Evolutionary conservation across 2,329 filamentous ascomycete genomes (phyloP).

Genomic region (Talaromyces sp.): DNA sequence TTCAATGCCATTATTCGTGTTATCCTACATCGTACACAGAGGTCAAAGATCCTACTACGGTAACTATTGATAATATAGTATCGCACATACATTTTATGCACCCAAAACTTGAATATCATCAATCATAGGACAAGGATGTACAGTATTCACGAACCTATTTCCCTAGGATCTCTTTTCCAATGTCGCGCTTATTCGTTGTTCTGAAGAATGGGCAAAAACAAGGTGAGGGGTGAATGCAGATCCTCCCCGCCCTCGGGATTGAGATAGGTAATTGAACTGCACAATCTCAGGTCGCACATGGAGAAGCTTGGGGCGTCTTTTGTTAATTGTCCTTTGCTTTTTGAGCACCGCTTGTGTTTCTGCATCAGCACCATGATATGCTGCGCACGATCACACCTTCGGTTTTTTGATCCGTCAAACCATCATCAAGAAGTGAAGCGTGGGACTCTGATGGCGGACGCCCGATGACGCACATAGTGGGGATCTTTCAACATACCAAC

Average conservation of each 20-base stretch:
- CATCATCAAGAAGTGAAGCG: constrained; percentile 7
- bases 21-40: too few species aligned
- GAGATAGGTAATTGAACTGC: background rate
- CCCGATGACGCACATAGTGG: constrained; percentile 28
- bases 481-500: constrained; percentile 11
- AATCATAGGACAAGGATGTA: background rate
- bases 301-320: background rate
- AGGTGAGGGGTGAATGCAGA: constrained; percentile 17
- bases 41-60: too few species aligned
- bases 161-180: constrained; percentile 18
- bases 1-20: too few species aligned
- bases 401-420: constrained; percentile 20
- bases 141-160: background rate
- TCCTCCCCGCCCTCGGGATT: constrained; percentile 9
- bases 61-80: too few species aligned
- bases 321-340: background rate
- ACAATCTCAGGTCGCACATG: background rate
- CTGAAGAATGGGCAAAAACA: background rate
- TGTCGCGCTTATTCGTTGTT: constrained; percentile 11
- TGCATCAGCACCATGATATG: background rate
- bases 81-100: too few species aligned
- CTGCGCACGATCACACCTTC: background rate
- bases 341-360: background rate
- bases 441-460: constrained; percentile 10
- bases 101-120: too few species aligned